Evolutionary conservation across 2,329 filamentous ascomycete genomes (phyloP).

Genomic region (Aurifilum marmelostoma): DNA sequence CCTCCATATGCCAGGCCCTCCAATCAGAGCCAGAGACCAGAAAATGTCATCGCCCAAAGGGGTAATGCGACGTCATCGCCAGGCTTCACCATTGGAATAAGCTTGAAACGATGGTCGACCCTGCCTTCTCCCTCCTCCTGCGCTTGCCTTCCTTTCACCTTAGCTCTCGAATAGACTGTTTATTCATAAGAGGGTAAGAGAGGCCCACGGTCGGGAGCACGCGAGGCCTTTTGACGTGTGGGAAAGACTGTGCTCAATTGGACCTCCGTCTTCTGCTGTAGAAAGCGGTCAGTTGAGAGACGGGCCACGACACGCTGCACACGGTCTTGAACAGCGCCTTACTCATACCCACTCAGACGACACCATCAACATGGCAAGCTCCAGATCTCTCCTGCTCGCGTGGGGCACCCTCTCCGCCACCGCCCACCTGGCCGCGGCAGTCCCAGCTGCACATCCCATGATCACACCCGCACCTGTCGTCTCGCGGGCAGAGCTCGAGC

Average conservation of each 20-base stretch:
- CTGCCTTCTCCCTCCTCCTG: background rate
- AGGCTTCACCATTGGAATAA: background rate
- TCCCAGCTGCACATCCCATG: slow-evolving; percentile 32
- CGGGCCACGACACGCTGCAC: too few species aligned
- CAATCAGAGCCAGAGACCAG: background rate
- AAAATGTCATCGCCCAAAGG: slow-evolving; percentile 6
- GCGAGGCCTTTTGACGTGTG: background rate
- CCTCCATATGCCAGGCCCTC: background rate
- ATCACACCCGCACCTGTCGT: slow-evolving; percentile 35
- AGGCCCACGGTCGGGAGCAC: background rate
- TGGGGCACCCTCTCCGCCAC: slow-evolving; percentile 22
- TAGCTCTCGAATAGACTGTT: too few species aligned
- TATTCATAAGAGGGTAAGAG: background rate
- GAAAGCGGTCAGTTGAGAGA: too few species aligned
- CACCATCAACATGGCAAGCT: slow-evolving; percentile 15
- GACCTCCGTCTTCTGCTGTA: background rate
- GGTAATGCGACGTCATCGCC: slow-evolving; percentile 21
- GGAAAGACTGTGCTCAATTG: background rate
- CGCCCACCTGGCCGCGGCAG: slow-evolving; percentile 30
- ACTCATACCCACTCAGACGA: too few species aligned
- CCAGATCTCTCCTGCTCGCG: slow-evolving; percentile 15
- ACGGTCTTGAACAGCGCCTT: too few species aligned
- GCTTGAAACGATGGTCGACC: slow-evolving; percentile 15
- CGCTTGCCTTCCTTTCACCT: too few species aligned
- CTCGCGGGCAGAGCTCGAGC: slow-evolving; percentile 40